Base-by-base conservation (phyloP, 2,329 filamentous ascomycete species). In the Aciculosporium take region DNA sequence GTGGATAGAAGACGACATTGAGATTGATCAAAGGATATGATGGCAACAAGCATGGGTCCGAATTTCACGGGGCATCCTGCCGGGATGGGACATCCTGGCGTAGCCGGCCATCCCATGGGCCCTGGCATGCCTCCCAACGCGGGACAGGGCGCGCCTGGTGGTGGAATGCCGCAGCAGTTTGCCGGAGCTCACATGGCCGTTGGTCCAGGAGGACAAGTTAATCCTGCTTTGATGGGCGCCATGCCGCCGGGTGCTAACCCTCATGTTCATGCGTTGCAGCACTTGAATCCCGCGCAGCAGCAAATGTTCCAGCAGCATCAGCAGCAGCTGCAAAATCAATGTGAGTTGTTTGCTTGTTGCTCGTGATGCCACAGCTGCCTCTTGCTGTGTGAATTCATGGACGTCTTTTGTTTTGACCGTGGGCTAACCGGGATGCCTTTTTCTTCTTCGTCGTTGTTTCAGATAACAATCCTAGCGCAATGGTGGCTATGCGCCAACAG, bases 151-250 rank as follows among this genome's bases (percentile, higher is more conserved):
- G 71, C 68, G 40, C 79, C 81, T 48, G 76, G 74, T 23, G 71
- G 64, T 46, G 71, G 69, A 30, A 78, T 81, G 59, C 73, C 73
- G 50, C 81, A 82, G 58, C 81, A 84, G 60, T 70, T 79, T 51
- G 63, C 62, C 28, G 64, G 74, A 61, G 57, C 53, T 32, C 80
- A 83, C 51, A 82, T 84, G 65, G 78, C 74, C 46, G 81, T 81
- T 44, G 81, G 75, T 28, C 80, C 82, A 17, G 78, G 76, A 49
- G 75, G 73, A 46, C 81, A 84, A 56, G 79, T 84, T 49, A 84
- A 77, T 56, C 79, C 83, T 53, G 74, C 77, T 43, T 74, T 87
- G 70, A 85, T 88, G 81, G 74, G 66, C 48, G 79, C 74, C 44
- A 84, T 88, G 76, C 81, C 81, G 48, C 80, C 79, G 24, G 76